Conservation (phyloP, 202 grass and related monocot species). For the Eragrostis tef region DNA sequence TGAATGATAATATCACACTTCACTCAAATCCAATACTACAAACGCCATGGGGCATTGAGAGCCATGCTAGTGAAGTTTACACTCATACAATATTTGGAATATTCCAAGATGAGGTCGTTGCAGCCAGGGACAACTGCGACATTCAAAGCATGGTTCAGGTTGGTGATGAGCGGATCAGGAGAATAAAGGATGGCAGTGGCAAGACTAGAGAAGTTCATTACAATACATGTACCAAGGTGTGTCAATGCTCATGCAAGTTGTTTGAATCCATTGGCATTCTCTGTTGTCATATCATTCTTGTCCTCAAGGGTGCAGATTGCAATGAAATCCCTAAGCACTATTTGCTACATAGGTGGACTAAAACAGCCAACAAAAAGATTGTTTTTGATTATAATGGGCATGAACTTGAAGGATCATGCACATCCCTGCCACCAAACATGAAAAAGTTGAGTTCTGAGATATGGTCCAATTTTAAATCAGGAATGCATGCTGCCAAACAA, state of each 20-base stretch:
- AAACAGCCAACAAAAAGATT: background rate
- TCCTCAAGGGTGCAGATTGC: background rate
- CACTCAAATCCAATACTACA: background rate
- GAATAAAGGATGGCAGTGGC: background rate
- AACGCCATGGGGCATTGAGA: constrained; percentile 18
- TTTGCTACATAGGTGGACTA: background rate
- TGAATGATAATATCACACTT: background rate
- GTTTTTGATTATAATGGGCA: background rate
- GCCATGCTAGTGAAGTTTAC: constrained; percentile 3
- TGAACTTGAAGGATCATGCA: background rate
- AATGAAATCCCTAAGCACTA: background rate
- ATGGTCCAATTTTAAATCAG: background rate
- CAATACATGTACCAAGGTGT: background rate
- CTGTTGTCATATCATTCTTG: constrained; percentile 23
- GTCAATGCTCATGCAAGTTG: background rate
- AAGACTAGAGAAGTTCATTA: background rate
- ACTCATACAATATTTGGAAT: constrained; percentile 2
- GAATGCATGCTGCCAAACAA: background rate
- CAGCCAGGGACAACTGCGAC: constrained; percentile 5
- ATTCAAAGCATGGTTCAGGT: background rate
- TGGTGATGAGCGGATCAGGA: background rate
- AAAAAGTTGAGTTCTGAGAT: background rate
- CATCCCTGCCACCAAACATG: background rate
- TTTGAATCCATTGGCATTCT: constrained; percentile 23
- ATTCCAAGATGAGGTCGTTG: constrained; percentile 5